Evolutionary conservation across 2,329 filamentous ascomycete genomes (phyloP).

Genomic region (Pochonia chlamydosporia): DNA sequence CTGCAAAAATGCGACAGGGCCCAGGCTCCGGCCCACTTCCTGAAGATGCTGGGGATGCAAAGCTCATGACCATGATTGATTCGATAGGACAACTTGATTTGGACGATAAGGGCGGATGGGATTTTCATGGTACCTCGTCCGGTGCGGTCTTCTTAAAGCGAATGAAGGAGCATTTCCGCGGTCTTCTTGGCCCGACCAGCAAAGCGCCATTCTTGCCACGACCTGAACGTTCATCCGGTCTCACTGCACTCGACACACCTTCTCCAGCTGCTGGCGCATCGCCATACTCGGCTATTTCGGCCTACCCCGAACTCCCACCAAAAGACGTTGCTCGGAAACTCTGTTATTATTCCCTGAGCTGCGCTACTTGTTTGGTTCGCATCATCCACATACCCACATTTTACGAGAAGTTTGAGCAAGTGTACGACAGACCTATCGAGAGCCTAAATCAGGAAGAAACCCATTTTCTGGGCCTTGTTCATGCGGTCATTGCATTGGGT

Average conservation of each 20-base stretch:
- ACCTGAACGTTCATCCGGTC: slow-evolving; percentile 41
- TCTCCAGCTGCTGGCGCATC: slow-evolving; percentile 54
- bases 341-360: slow-evolving; percentile 50
- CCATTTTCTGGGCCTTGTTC: slow-evolving; percentile 64
- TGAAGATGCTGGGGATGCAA: slow-evolving; percentile 54
- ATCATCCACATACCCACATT: slow-evolving; percentile 80
- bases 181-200: slow-evolving; percentile 61
- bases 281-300: slow-evolving; percentile 48
- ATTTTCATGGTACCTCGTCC: slow-evolving; percentile 92
- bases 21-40: slow-evolving; percentile 24
- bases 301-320: slow-evolving; percentile 63
- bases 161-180: slow-evolving; percentile 82
- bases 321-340: slow-evolving; percentile 48
- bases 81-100: slow-evolving; percentile 86
- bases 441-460: slow-evolving; percentile 59
- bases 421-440: slow-evolving; percentile 66
- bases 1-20: slow-evolving; percentile 36
- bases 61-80: slow-evolving; percentile 91
- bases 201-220: slow-evolving; percentile 53
- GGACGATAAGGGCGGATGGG: slow-evolving; percentile 86
- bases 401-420: slow-evolving; percentile 66
- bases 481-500: slow-evolving; percentile 64
- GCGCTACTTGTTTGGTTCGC: slow-evolving; percentile 54
- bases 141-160: slow-evolving; percentile 82
- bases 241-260: slow-evolving; percentile 63